Evolutionary conservation across 768 basidiomycete species (phyloP), one percentile per base, ranked within the genome.

Genomic region (Serendipita sp.): DNA sequence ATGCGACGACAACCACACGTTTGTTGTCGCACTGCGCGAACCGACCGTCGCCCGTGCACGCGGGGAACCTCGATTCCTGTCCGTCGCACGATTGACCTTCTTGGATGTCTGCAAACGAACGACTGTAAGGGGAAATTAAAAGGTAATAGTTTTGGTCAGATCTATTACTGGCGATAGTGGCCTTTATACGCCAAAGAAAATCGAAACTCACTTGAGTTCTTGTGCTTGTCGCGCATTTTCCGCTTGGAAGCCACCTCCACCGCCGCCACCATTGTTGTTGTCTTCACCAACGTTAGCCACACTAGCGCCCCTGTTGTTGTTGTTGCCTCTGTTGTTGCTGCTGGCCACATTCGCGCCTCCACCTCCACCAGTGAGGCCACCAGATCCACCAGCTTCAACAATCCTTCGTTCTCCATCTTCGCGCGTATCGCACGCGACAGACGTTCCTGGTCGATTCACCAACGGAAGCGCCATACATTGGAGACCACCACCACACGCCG

Each of bases 21-120:
- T 78, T 78, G n/a, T 67, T 69, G 28, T 76, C 76, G 64, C 81
- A 83, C 66, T 81, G 79, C 20, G 81, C 81, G 63, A 82, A 81
- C 3, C 68, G 70, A 1, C 71, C 53, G 31, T 58, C 53, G 7
- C 7, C 5, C 3, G n/a, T 14, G 53, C 53, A 58, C 11, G 53
- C 53, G 31, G 11, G 48, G 16, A 51, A 16, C 28, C 28, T 51
- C 48, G 11, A 14, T 26, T 11, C 16, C 48, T 11, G 48, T 51
- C 16, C 48, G 28, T 13, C 16, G 48, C 13, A 26, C 16, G 13
- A 26, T 11, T 28, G 22, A 51, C 11, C 14, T 14, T 16, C 48
- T 51, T 28, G 48, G 28, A 51, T 24, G 11, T 51, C 20, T 42
- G 42, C 13, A 11, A 11, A 42, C 13, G 20, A 20, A 24, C 31